A percentile compares a stretch with the other conserved stretches of the same genome.
Conservation (phyloP, 257 asterid species). For the Apocynum venetum region DNA sequence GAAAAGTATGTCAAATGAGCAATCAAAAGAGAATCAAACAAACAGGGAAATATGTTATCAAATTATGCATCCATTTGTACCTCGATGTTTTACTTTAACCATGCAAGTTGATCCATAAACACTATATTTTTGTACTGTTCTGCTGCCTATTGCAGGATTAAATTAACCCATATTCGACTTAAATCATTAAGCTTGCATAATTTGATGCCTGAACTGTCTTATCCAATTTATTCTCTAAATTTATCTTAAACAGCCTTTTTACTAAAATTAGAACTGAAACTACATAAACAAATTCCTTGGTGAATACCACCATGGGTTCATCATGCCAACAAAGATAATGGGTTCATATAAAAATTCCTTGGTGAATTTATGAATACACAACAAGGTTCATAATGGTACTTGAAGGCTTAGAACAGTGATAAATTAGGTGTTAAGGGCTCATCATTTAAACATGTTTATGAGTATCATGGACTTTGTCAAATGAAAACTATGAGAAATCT, state of each 20-base stretch:
- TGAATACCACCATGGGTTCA: too few relatives aligned
- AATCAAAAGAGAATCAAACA: neutral
- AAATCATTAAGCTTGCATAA: neutral
- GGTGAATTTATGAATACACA: neutral
- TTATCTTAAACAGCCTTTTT: too few relatives aligned
- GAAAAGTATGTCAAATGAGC: neutral
- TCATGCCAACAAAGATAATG: neutral
- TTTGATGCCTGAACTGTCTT: neutral
- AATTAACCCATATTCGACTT: neutral
- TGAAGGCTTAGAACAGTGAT: neutral
- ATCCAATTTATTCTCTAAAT: neutral
- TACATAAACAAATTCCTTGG: neutral
- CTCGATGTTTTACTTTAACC: neutral
- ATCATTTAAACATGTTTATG: neutral
- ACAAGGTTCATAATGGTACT: neutral
- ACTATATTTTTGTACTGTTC: neutral
- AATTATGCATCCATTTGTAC: neutral
- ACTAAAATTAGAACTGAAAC: neutral
- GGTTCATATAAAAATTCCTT: neutral
- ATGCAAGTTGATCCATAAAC: neutral
- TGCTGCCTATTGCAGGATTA: conserved; percentile 1
- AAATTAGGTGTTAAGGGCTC: neutral
- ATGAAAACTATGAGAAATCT: neutral
- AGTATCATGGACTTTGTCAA: neutral
- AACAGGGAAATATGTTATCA: neutral